Evolutionary conservation across 805 yeast species (phyloP).

Genomic region (Sugiyamaella marilandica): DNA sequence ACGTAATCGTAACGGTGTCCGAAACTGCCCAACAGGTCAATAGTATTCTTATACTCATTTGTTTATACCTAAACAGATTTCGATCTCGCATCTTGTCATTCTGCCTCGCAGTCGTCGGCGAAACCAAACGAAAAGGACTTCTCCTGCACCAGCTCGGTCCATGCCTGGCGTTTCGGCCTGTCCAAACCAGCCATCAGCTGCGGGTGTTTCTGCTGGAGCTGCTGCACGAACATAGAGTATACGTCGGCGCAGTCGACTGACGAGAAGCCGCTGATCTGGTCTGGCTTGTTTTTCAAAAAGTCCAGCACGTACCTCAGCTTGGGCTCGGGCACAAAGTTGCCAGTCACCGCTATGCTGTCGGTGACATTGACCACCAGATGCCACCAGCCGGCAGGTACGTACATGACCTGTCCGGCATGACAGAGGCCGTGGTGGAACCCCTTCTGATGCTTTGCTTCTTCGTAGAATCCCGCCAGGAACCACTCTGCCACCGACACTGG

Average conservation of each 20-base stretch:
- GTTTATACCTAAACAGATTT: not conserved
- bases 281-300: slow-evolving; percentile 61
- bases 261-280: slow-evolving; percentile 76
- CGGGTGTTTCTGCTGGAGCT: slow-evolving; percentile 40
- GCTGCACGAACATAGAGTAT: slow-evolving; percentile 42
- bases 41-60: no score
- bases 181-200: slow-evolving; percentile 36
- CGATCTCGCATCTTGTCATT: not conserved
- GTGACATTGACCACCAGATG: slow-evolving; percentile 84
- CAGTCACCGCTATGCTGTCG: slow-evolving; percentile 68
- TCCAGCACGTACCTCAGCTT: slow-evolving; percentile 57
- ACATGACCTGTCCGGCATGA: slow-evolving; percentile 75
- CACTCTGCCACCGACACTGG: slow-evolving; percentile 94
- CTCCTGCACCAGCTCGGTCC: slow-evolving; percentile 44
- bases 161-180: slow-evolving; percentile 41
- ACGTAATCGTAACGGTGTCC: no score
- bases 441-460: slow-evolving; percentile 38
- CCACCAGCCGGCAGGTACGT: slow-evolving; percentile 98
- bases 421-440: slow-evolving; percentile 67
- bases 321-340: slow-evolving; percentile 73
- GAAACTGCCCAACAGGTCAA: no score
- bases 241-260: slow-evolving; percentile 19
- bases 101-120: slow-evolving; percentile 12
- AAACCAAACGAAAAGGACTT: slow-evolving; percentile 34
- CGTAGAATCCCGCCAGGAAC: slow-evolving; percentile 75